Evolutionary conservation across 176 grass and related monocot genomes (phyloP).

Genomic region (Aegilops tauschii): DNA sequence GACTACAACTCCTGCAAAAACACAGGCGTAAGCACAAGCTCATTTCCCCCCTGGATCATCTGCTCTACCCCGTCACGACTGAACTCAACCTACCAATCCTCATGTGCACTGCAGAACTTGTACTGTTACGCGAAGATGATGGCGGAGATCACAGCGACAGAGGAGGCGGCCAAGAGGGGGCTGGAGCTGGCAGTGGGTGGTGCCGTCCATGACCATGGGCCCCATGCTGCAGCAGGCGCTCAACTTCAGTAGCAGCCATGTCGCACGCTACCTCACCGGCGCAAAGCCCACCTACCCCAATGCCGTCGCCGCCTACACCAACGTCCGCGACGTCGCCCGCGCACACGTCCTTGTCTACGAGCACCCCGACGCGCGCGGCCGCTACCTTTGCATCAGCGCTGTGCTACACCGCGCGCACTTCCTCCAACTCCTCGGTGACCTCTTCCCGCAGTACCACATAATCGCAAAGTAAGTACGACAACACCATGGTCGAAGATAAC

Average conservation of each 20-base stretch:
- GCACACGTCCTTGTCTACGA: conserved; percentile 49
- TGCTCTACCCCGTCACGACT: too few species aligned
- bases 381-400: conserved; percentile 48
- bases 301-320: conserved; percentile 51
- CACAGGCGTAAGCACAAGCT: too few species aligned
- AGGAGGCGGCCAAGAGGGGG: conserved; percentile 19
- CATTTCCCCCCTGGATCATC: too few species aligned
- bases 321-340: conserved; percentile 49
- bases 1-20: too few species aligned
- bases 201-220: conserved; percentile 25
- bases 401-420: conserved; percentile 37
- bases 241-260: conserved; percentile 39
- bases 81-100: neutral
- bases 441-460: conserved; percentile 37
- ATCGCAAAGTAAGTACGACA: conserved; percentile 1
- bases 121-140: conserved; percentile 56
- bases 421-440: conserved; percentile 16
- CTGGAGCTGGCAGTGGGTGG: conserved; percentile 47
- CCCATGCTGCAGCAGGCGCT: conserved; percentile 43
- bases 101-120: conserved; percentile 25
- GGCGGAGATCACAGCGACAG: conserved; percentile 42
- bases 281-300: conserved; percentile 32
- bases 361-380: conserved; percentile 8
- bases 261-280: conserved; percentile 42
- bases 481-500: too few species aligned